Percentiles rank a stretch among this genome's conserved stretches.
Evolutionary conservation across 306 rosid genomes (phyloP).

Genomic region (Quercus parvula): DNA sequence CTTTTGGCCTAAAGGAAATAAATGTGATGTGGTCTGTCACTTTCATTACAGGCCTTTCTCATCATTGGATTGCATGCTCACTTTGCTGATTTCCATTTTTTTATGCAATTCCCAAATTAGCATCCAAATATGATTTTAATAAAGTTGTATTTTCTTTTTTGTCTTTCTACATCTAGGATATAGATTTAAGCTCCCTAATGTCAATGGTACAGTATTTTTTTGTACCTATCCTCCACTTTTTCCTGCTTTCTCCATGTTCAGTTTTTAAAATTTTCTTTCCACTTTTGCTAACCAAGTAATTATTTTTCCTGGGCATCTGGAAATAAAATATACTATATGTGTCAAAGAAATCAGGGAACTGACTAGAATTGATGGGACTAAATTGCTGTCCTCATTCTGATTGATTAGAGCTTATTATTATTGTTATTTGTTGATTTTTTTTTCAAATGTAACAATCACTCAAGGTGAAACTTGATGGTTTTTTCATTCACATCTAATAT

Average conservation of each 20-base stretch:
- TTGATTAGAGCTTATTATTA: neutral
- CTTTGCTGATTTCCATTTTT: neutral
- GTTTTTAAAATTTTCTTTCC: neutral
- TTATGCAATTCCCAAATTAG: neutral
- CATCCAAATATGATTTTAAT: neutral
- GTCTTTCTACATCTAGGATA: neutral
- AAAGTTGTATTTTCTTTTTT: neutral
- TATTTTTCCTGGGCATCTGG: neutral
- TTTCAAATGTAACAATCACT: conserved; percentile 14
- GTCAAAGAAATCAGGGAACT: neutral
- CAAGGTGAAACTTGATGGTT: conserved; percentile 12
- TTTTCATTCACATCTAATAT: conserved; percentile 15
- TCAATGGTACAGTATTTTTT: neutral
- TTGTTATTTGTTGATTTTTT: neutral
- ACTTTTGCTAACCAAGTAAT: neutral
- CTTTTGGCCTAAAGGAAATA: neutral
- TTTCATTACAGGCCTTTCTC: neutral
- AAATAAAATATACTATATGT: neutral
- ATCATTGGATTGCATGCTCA: neutral
- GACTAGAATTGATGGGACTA: neutral
- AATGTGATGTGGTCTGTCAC: neutral
- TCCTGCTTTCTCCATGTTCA: too few species aligned
- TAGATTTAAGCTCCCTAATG: neutral
- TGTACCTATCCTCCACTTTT: too few species aligned
- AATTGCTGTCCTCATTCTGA: neutral